These are phyloP conservation scores for Hippophae gyantsensis DNA, from an alignment of 306 rosid genomes.

Conservation along the genomic window DNA sequence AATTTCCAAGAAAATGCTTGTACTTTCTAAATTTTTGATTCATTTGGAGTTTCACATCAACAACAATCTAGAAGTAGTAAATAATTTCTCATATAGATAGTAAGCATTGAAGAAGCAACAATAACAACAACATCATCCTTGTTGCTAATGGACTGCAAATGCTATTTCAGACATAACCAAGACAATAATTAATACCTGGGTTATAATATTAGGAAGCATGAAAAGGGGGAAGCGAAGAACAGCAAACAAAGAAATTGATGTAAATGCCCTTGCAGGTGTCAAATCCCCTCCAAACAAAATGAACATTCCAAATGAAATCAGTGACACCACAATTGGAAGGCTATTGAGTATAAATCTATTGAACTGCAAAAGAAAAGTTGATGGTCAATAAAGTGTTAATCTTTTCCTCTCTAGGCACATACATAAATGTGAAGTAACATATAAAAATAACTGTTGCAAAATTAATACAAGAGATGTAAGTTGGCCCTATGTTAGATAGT, in stretches of 20 bases:
- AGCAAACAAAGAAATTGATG: conserved; percentile 86
- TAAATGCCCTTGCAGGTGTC: conserved; percentile 94
- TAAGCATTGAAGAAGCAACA: too few species aligned
- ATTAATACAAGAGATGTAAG: too few species aligned
- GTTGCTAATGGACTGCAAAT: too few species aligned
- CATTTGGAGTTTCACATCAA: too few species aligned
- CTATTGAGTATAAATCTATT: conserved; percentile 79
- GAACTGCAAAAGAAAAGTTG: conserved; percentile 47
- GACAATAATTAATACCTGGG: conserved; percentile 32
- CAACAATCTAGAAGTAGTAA: too few species aligned
- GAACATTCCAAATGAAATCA: conserved; percentile 87
- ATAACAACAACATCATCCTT: too few species aligned
- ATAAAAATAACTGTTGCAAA: too few species aligned
- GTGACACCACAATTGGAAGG: conserved; percentile 87
- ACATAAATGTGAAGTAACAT: not conserved
- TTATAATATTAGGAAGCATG: conserved; percentile 94
- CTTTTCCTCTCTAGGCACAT: not conserved
- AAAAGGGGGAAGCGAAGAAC: conserved; percentile 96
- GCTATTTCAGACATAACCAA: too few species aligned
- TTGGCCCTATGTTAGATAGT: too few species aligned
- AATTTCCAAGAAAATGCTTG: too few species aligned
- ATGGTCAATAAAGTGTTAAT: conserved; percentile 15
- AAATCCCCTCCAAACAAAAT: conserved; percentile 86
- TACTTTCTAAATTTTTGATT: too few species aligned
- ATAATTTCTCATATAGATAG: too few species aligned